phyloP scores from a whole-genome alignment of 192 early-diverging fungal genomes.

The Coemansia umbellata region DNA sequence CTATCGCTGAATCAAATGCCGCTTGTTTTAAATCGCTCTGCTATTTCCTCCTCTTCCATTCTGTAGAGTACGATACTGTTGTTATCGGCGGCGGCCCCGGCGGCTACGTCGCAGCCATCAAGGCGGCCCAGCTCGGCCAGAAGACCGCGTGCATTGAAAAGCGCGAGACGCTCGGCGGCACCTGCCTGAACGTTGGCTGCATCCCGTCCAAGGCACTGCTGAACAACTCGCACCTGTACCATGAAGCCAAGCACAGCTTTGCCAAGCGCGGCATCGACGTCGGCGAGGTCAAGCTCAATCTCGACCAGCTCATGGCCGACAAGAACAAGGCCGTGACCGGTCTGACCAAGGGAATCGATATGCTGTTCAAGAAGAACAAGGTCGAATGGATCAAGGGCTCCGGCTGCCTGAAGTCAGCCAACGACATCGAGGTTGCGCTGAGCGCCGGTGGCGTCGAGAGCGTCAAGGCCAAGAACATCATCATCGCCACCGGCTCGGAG shows the following conservation, averaged over 20 bases:
- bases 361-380: constrained; percentile 97
- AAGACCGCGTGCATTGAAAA: constrained; percentile 98
- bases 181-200: constrained; percentile 98
- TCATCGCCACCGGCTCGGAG: constrained; percentile 98
- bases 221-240: constrained; percentile 97
- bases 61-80: constrained; percentile 70
- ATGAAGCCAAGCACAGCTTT: constrained; percentile 88
- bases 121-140: constrained; percentile 94
- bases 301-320: constrained; percentile 82
- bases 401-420: constrained; percentile 74
- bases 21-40: neutral
- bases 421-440: constrained; percentile 77
- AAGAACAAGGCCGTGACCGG: constrained; percentile 85
- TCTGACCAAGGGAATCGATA: constrained; percentile 90
- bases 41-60: neutral
- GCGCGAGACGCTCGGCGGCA: constrained; percentile 93
- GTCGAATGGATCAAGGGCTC: constrained; percentile 94
- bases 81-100: constrained; percentile 97
- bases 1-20: neutral
- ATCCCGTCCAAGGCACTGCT: constrained; percentile 99
- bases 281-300: constrained; percentile 76
- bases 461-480: constrained; percentile 90
- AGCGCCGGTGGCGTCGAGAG: constrained; percentile 69
- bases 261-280: constrained; percentile 92
- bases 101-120: constrained; percentile 98